These are phyloP conservation scores for Eucalyptus sp. DNA, from an alignment of 345 rosid species.

Conservation along the genomic window DNA sequence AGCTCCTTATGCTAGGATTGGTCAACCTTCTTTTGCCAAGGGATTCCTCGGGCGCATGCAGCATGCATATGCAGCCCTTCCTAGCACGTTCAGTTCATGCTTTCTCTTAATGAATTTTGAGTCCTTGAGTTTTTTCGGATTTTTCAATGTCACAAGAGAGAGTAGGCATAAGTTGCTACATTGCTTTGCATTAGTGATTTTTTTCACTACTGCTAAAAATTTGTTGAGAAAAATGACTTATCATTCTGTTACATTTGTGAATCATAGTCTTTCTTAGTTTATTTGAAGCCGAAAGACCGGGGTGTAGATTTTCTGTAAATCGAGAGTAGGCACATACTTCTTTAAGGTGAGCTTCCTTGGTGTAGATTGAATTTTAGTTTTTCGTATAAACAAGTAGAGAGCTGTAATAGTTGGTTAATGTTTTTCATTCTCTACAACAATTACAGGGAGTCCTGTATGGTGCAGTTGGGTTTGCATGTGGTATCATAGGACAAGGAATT, in stretches of 20 bases:
- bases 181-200: neutral
- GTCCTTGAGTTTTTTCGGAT: neutral
- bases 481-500: constrained; percentile 85
- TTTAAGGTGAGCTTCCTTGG: constrained; percentile 30
- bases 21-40: constrained; percentile 46
- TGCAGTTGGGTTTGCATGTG: constrained; percentile 90
- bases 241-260: neutral
- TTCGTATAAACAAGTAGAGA: neutral
- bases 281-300: constrained; percentile 84
- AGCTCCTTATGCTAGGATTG: constrained; percentile 87
- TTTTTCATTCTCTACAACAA: neutral
- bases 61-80: constrained; percentile 79
- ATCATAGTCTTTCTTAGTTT: constrained; percentile 26
- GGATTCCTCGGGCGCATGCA: constrained; percentile 55
- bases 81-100: constrained; percentile 55
- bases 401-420: neutral
- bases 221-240: neutral
- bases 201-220: neutral
- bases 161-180: neutral
- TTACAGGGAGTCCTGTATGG: constrained; percentile 80
- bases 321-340: constrained; percentile 72
- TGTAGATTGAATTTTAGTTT: neutral
- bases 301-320: constrained; percentile 49
- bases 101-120: neutral
- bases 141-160: neutral